Evolutionary conservation across 352 stramenopile genomes (phyloP).

Genomic region (Pythium myriotylum): DNA sequence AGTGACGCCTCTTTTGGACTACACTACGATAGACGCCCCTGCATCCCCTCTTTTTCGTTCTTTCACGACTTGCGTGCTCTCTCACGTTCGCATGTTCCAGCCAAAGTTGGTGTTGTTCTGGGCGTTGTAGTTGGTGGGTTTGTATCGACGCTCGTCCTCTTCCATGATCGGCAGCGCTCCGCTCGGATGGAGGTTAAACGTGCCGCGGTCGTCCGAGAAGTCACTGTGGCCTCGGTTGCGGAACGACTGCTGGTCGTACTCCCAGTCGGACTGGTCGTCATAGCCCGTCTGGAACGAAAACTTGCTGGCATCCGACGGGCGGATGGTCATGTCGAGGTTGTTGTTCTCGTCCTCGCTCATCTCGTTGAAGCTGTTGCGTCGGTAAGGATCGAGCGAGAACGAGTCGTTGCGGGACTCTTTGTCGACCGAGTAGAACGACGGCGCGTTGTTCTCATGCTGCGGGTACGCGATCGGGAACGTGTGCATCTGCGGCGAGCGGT

Average conservation of each 20-base stretch:
- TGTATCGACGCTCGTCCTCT: conserved; percentile 43
- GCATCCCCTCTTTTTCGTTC: too few species aligned
- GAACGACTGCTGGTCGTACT: conserved; percentile 56
- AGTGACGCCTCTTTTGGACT: too few species aligned
- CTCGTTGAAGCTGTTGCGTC: conserved; percentile 69
- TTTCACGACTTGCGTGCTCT: too few species aligned
- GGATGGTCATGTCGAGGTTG: conserved; percentile 44
- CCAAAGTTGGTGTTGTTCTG: not conserved
- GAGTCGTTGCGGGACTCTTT: conserved; percentile 37
- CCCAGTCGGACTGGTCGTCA: conserved; percentile 72
- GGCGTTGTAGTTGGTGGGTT: not conserved
- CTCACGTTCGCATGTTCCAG: too few species aligned
- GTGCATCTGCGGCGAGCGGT: conserved; percentile 46
- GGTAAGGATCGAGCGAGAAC: conserved; percentile 75
- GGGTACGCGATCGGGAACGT: conserved; percentile 35
- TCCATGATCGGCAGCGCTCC: conserved; percentile 61
- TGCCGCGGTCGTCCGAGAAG: conserved; percentile 34
- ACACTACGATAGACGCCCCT: too few species aligned
- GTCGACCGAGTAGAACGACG: conserved; percentile 37
- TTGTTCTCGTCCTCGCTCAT: conserved; percentile 49
- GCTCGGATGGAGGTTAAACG: conserved; percentile 50
- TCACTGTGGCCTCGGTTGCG: conserved; percentile 37
- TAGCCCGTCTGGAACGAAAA: conserved; percentile 80
- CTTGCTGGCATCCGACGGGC: conserved; percentile 63
- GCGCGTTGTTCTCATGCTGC: conserved; percentile 40